Percentiles rank a stretch among this genome's conserved stretches.
phyloP scores from a whole-genome alignment of 2,329 filamentous ascomycete species.

The Fusarium hostae region DNA sequence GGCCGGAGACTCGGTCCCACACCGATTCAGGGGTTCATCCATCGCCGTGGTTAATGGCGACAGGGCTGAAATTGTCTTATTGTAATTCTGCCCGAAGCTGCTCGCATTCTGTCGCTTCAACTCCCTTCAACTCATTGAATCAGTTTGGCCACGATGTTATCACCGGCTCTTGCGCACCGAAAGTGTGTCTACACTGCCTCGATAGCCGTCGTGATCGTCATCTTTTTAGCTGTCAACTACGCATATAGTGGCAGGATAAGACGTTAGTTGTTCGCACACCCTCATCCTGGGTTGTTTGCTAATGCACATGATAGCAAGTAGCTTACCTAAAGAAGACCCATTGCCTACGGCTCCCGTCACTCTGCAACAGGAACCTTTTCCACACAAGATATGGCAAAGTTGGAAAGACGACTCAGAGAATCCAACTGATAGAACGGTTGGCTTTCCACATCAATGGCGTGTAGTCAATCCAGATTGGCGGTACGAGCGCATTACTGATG shows the following conservation, averaged over 20 bases:
- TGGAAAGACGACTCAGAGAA: conserved; percentile 47
- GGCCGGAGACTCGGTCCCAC: background rate
- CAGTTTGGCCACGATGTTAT: background rate
- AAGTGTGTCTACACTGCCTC: conserved; percentile 14
- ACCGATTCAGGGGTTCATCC: background rate
- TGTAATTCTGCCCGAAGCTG: background rate
- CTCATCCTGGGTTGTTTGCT: background rate
- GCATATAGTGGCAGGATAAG: conserved; percentile 12
- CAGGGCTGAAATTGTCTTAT: conserved; percentile 4
- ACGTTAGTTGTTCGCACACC: conserved; percentile 2
- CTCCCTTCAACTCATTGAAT: background rate
- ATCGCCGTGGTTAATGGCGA: background rate
- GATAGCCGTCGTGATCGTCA: conserved; percentile 1
- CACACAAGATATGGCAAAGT: conserved; percentile 48
- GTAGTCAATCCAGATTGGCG: conserved; percentile 42
- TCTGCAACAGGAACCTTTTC: conserved; percentile 17
- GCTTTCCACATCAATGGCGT: conserved; percentile 44
- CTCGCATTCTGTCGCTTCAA: background rate
- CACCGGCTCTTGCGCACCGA: background rate
- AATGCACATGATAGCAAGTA: conserved; percentile 4
- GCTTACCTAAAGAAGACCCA: background rate
- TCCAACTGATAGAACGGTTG: conserved; percentile 44
- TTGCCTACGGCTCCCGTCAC: background rate
- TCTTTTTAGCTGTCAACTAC: conserved; percentile 16
- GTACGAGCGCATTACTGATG: conserved; percentile 46